Evolutionary conservation across 1,139 yeast species (phyloP).

Genomic region (Eremothecium cymbalariae): DNA sequence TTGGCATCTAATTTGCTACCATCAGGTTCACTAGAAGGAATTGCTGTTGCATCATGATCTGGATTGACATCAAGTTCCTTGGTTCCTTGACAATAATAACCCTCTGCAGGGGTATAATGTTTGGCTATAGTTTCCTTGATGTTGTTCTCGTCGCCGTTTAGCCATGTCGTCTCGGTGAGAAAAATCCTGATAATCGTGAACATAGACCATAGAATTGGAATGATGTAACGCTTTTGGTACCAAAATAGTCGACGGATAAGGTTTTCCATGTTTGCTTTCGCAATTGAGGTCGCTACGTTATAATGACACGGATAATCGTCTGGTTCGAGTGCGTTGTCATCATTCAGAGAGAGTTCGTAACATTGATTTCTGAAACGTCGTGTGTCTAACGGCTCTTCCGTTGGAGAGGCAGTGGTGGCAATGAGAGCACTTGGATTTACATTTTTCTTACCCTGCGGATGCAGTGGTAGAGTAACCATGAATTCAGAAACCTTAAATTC

Average conservation of each 20-base stretch:
- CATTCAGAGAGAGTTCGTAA: constrained; percentile 15
- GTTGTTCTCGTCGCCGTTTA: too few species aligned
- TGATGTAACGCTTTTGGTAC: constrained; percentile 21
- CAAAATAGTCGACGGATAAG: constrained; percentile 26
- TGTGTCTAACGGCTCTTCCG: constrained; percentile 12
- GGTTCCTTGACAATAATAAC: too few species aligned
- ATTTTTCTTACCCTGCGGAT: too few species aligned
- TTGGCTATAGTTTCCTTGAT: too few species aligned
- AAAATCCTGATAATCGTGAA: constrained; percentile 55
- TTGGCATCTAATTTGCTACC: too few species aligned
- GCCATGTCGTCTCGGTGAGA: constrained; percentile 30
- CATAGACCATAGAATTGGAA: constrained; percentile 56
- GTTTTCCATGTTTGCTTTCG: constrained; percentile 26
- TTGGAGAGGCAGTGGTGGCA: constrained; percentile 13
- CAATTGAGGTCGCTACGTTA: too few species aligned
- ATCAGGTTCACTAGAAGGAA: too few species aligned
- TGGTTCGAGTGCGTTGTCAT: constrained; percentile 20
- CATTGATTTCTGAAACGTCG: constrained; percentile 17
- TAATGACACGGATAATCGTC: constrained; percentile 8
- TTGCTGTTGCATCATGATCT: too few species aligned
- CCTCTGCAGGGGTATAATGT: too few species aligned
- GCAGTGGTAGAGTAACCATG: too few species aligned
- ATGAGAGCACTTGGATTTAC: constrained; percentile 19
- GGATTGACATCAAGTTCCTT: too few species aligned
- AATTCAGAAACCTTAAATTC: too few species aligned